Base-by-base conservation (phyloP, 2,329 filamentous ascomycete species). In the Diaporthe sp. region DNA sequence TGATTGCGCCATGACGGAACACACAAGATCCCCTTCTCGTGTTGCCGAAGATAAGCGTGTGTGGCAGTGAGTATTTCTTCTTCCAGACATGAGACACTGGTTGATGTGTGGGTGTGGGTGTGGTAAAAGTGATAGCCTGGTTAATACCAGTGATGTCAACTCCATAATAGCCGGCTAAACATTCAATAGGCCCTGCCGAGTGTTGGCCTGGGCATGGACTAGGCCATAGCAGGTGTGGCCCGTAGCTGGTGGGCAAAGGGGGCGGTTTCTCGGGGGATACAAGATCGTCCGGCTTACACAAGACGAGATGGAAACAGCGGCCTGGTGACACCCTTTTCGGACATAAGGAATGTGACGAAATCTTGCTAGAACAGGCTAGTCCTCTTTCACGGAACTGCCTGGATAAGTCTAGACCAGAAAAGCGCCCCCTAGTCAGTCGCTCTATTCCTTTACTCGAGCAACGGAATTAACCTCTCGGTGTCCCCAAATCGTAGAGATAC, bases 11-110 rank as follows among this genome's bases (percentile, higher is more conserved):
- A 69, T 69, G 65, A 69, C 49, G 65, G 55, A 34, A 69, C 49
- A 69, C n/a, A 12, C 53, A 46, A 44, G 53, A 34, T 31, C 25
- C 17, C 42, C 51, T 34, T 34, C 46, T n/a, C 51, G 37, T 53
- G 44, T 13, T 72, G 70, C 57, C 70, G 57, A 72, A 53, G 70
- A 72, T 72, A 72, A 72, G 57, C 70, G 70, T 39, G 28, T 13
- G 58, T 62, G 46, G 17, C 46, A 51, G 57, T 55, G 57, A 62
- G 22, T 39, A 51, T 61, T 46, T 22, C 42, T 39, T 72, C 69
- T 72, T 57, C 69, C 53, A 59, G 39, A 28, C 53, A 59, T 59
- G 55, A 72, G 69, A 49, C 42, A 22, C 31, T 51, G 55, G 39
- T 31, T 17, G 57, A 31, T 39, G 42, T 17, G n/a, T 42, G 70